These are phyloP conservation scores for Pseudopyricularia cyperi DNA, from an alignment of 2,329 filamentous ascomycete genomes.

Conservation along the genomic window DNA sequence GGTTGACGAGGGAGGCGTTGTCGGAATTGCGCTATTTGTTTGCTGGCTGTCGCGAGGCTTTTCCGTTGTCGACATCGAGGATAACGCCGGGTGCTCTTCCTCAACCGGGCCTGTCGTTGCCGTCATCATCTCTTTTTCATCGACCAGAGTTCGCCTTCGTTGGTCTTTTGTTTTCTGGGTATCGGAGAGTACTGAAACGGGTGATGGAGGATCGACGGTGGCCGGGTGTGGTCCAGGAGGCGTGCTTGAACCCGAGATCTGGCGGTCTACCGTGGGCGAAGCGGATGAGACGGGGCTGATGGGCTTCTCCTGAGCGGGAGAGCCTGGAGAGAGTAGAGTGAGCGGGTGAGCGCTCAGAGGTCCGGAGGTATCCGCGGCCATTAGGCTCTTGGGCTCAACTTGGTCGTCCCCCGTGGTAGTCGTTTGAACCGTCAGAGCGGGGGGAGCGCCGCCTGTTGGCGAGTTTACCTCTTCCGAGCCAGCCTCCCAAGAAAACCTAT, in stretches of 20 bases:
- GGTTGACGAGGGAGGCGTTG: slow-evolving; percentile 1
- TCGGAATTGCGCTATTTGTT: slow-evolving; percentile 8
- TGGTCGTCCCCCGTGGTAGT: neutral
- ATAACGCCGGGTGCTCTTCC: slow-evolving; percentile 23
- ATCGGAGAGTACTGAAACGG: slow-evolving; percentile 24
- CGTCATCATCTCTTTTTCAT: slow-evolving; percentile 28
- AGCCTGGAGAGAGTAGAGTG: neutral
- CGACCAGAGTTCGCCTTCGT: slow-evolving; percentile 23
- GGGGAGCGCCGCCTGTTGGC: slow-evolving; percentile 1
- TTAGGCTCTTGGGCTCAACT: slow-evolving; percentile 2
- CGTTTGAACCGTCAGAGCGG: neutral
- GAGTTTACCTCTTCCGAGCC: slow-evolving; percentile 11
- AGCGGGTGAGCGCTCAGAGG: neutral
- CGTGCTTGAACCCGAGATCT: slow-evolving; percentile 23
- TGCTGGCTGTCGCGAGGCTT: neutral
- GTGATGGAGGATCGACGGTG: slow-evolving; percentile 27
- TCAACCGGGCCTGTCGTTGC: slow-evolving; percentile 19
- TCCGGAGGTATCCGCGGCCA: neutral
- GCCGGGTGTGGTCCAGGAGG: slow-evolving; percentile 12
- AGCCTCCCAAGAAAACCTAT: slow-evolving; percentile 31
- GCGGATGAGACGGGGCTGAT: neutral
- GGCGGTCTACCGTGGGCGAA: slow-evolving; percentile 15
- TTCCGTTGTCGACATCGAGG: slow-evolving; percentile 1
- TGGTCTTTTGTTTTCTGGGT: slow-evolving; percentile 9
- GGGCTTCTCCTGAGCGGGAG: neutral